phyloP scores from a whole-genome alignment of 2,329 filamentous ascomycete species.

The Trichoderma simmonsii region DNA sequence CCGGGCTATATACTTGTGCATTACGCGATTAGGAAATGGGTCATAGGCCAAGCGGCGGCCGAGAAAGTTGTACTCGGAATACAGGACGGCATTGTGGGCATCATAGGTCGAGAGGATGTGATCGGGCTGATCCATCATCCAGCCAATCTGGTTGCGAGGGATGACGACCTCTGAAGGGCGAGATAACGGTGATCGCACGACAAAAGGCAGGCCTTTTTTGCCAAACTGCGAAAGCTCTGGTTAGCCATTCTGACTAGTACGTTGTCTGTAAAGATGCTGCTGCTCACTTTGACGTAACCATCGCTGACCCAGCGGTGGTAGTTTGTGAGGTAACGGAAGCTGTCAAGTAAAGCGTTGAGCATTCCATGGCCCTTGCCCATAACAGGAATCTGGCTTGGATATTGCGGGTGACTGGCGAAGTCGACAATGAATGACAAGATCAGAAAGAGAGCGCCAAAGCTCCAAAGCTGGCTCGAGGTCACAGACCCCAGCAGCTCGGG shows the following conservation, averaged over 20 bases:
- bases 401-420: conserved; percentile 38
- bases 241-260: not conserved
- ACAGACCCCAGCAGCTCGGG: conserved; percentile 12
- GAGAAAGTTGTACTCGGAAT: conserved; percentile 43
- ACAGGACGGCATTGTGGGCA: conserved; percentile 40
- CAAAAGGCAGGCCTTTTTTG: conserved; percentile 40
- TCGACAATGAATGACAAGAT: conserved; percentile 40
- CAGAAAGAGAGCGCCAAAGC: conserved; percentile 26
- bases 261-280: not conserved
- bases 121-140: conserved; percentile 49
- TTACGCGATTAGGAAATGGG: conserved; percentile 39
- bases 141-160: conserved; percentile 41
- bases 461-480: conserved; percentile 13
- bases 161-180: conserved; percentile 44
- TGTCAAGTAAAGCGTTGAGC: conserved; percentile 39
- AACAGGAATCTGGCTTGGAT: conserved; percentile 39
- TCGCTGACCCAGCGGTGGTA: conserved; percentile 41
- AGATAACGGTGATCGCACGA: conserved; percentile 40
- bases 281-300: conserved; percentile 41
- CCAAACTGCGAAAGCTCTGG: conserved; percentile 34
- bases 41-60: conserved; percentile 33
- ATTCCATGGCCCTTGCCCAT: conserved; percentile 39
- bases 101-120: conserved; percentile 39
- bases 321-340: conserved; percentile 36
- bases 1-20: conserved; percentile 44